Percentiles rank a stretch among this genome's conserved stretches.
phyloP scores from a whole-genome alignment of 225 moss, liverwort and hornwort species.

The Lunularia cruciata region DNA sequence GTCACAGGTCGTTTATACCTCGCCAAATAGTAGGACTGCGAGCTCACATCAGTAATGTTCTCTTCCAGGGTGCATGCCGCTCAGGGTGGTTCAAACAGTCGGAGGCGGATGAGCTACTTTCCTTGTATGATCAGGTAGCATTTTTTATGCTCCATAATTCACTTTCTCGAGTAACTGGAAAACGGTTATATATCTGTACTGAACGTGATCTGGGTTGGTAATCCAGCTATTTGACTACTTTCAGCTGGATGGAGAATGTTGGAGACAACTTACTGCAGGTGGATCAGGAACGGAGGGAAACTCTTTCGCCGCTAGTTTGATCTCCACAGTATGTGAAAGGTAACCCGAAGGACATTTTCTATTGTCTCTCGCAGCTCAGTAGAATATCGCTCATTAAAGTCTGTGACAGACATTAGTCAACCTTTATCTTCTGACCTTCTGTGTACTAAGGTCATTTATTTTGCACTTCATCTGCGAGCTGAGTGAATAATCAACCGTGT shows the following conservation, averaged over 20 bases:
- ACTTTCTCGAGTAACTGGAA: no score
- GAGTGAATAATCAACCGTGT: no score
- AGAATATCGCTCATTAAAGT: no score
- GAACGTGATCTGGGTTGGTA: neutral
- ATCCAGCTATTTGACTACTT: conserved; percentile 32
- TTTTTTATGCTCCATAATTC: no score
- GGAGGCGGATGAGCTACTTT: conserved; percentile 33
- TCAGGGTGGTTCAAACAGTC: conserved; percentile 40
- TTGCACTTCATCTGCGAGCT: no score
- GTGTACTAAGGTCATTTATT: no score
- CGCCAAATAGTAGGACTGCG: no score
- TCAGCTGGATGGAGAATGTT: conserved; percentile 35
- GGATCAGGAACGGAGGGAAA: conserved; percentile 11
- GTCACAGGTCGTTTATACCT: neutral
- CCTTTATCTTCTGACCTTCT: no score
- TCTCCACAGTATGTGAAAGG: conserved; percentile 31
- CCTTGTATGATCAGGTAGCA: conserved; percentile 19
- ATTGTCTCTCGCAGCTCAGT: no score
- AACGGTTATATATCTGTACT: no score
- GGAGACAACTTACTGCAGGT: conserved; percentile 7
- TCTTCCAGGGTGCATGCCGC: conserved; percentile 39
- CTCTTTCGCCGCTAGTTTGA: conserved; percentile 22
- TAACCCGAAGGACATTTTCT: neutral
- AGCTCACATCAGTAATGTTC: neutral
- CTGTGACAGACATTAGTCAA: no score